phyloP scores from a whole-genome alignment of 2,329 filamentous ascomycete species.

The Alternaria alternata region DNA sequence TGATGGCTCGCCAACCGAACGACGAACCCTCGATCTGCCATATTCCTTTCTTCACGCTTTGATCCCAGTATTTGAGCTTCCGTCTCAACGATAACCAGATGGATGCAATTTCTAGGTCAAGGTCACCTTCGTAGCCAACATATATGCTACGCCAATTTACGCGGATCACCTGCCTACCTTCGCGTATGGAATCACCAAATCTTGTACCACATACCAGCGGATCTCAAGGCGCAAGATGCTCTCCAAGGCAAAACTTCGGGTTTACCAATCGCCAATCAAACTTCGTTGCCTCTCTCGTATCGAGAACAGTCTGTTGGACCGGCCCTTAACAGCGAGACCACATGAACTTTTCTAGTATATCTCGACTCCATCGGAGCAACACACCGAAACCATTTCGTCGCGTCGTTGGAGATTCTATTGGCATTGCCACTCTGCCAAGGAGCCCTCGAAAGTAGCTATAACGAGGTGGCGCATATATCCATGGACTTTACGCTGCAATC shows the following conservation, averaged over 20 bases:
- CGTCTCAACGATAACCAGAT: neutral
- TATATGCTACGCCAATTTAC: neutral
- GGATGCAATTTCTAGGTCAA: neutral
- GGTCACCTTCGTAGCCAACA: neutral
- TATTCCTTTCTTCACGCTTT: neutral
- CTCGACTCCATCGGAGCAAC: neutral
- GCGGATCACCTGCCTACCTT: neutral
- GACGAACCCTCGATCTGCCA: neutral
- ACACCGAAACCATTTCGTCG: neutral
- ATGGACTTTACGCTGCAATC: neutral
- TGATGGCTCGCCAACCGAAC: neutral
- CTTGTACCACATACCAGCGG: neutral
- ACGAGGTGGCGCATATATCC: neutral
- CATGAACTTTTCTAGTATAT: neutral
- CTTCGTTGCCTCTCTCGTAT: neutral
- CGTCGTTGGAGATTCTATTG: neutral
- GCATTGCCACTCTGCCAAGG: neutral
- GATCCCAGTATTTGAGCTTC: neutral
- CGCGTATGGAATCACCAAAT: neutral
- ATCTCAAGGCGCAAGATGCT: neutral
- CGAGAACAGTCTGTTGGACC: neutral
- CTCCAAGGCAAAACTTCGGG: neutral
- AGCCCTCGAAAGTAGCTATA: no score
- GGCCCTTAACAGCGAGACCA: neutral
- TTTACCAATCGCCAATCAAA: neutral